Base-by-base conservation (phyloP, 371 early-diverging fungal species). In the Mortierella sp. region DNA sequence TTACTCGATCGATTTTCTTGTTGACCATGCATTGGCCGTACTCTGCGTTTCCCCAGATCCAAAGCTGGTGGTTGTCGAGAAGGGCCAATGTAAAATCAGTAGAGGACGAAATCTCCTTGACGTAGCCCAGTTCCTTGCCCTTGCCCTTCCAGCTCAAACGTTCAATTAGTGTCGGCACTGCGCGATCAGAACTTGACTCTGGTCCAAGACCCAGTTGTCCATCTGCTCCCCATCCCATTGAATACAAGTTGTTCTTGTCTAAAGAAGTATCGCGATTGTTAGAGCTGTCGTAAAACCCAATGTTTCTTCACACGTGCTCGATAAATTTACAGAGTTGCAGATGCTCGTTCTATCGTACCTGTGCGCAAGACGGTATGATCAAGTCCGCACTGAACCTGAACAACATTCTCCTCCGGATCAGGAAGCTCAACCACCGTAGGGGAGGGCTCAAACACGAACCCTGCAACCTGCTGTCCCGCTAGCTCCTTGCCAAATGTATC, bases 141-240 rank as follows among this genome's bases (percentile, higher is more conserved):
- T 71, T 73, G 3, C 77, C 78, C n/a, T 78, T 81, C 76, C 70
- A 81, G 72, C 86, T 86, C 28, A 91, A 81, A 0, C 81, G 75
- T 14, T 90, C 79, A 10, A 95, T 82, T 53, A 73, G 53, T 3
- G 89, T 89, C 8, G 95, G 95, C 3, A 76, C 50, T 26, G 83
- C 74, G 16, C 87, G 81, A 77, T 92, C 91, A 3, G 84, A 82
- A 31, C 91, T 88, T 9, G 87, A 88, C 2, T 78, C 82, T 11
- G 87, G 75, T 0, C 94, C 95, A 34, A 92, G 88, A 19, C 96
- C 96, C 46, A 96, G 80, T 83, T 96, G 96, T 37, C 96, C 96
- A 77, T 96, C 96, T 14, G 95, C 92, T 43, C 94, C 93, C 96
- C 96, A 96, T 19, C 96, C 96, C 95, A 95, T 94, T 3, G 93